Evolutionary conservation across 1,284 basidiomycete genomes (phyloP), one percentile per base, ranked within the genome.

Genomic region (Peniophora sp.): DNA sequence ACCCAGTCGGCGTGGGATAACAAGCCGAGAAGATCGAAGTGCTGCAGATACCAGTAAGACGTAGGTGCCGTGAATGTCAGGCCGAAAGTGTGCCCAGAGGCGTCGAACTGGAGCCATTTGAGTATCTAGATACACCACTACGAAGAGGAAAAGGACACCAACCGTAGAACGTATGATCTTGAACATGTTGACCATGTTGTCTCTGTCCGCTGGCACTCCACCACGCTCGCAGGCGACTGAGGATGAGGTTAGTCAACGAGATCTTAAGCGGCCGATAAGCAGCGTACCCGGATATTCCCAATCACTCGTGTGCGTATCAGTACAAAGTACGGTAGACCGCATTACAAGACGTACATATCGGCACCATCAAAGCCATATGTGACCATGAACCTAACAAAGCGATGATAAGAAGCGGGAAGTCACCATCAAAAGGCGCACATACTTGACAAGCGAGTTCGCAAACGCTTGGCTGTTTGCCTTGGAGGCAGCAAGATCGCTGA

Each of bases 21-120:
- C 14, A 64, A 44, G 3, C 48, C 57, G 2, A 55, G 55, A 27
- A 65, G 57, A 52, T 65, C 63, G 37, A 64, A 65, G 47, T 64
- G 55, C 47, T 63, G 64, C 2, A 64, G 55, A 52, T 65, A 65
- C 61, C 62, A 65, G 51, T 55, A 65, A 12, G 27, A 32, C 12
- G 27, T 51, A 3, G 54, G 54, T 10, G 52, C 50, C 1, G 54
- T 55, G 52, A 53, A 50, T 14, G 52, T 51, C n/a, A 51, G 15
- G n/a, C 45, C 45, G 17, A 17, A 17, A 6, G n/a, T 17, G 22
- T 18, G 22, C 17, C n/a, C n/a, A 42, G 22, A 32, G 5, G 27
- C 27, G 12, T 32, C 27, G 27, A 32, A 32, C 27, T 32, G 27
- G 12, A 12, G 27, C n/a, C n/a, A n/a, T n/a, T n/a, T n/a, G n/a